Base-by-base conservation (phyloP, 768 basidiomycete genomes). In the Russula dissimulans region DNA sequence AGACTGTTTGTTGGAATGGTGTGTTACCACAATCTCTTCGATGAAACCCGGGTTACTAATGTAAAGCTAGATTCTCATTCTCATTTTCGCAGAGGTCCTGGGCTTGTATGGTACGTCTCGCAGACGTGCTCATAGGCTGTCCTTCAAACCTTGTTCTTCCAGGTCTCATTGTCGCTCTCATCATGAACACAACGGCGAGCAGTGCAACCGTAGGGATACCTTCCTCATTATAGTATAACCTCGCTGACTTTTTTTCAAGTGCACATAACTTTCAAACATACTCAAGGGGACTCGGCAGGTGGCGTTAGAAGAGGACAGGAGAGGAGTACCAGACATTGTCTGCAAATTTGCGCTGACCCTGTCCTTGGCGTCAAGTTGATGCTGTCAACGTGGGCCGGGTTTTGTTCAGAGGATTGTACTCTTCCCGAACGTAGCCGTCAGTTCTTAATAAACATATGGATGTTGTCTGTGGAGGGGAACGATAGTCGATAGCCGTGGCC, bases 21-120 rank as follows among this genome's bases (percentile, higher is more conserved):
- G 39, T 38, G 61, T 62, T 22, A 39, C 14, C 18, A 1, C 32
- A 10, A 36, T 11, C 10, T 6, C 6, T 29, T 42, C 10, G 8
- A 26, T 51, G 2, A 4, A 34, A 42, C 18, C 10, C 34, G 15
- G 3, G 4, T 29, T 26, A 11, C 18, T 47, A 31, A 62, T 22
- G 17, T 34, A 34, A 18, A 34, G 32, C 14, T 8, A 52, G 61
- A 62, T 62, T 66, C 81, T 97, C 64, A 98, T 99, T 73, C 90
- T 99, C 77, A 99, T 97, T 83, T 97, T 92, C 72, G 90, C 91
- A 38, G 91, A 93, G 80, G 91, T 95, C 6, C 74, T 94, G 78
- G 92, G 92, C 76, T 83, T 95, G 26, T 95, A 95, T 71, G 94
- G 91, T 55, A 45, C n/a, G 54, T 47, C 15, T 10, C 18, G 46